Base-by-base conservation (phyloP, 352 stramenopile genomes). In the Phytophthora megakarya region DNA sequence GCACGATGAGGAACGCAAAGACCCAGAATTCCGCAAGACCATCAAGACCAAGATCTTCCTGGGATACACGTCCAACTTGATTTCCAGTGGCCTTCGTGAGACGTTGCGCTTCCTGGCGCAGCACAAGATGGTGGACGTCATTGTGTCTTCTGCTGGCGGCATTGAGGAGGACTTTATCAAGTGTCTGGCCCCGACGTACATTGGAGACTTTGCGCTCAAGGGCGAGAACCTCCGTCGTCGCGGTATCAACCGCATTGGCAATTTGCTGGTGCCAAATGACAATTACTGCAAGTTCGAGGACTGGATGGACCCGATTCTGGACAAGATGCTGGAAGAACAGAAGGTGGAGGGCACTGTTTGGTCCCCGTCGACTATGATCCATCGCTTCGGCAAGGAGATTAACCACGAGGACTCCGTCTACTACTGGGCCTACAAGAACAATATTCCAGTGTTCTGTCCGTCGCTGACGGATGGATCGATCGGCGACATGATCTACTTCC, bases 401-500 rank as follows among this genome's bases (percentile, higher is more conserved):
- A 80, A 99, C 76, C 89, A 99, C 71, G 84, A 97, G 56, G 92
- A 98, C 3, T 99, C 95, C 38, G 97, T 99, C 33, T 98, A 99
- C 70, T 99, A 99, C 78, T 99, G 98, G 98, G 93, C 86, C 46
- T 95, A 97, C 65, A 99, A 98, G 81, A 99, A 99, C 84, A 76
- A 99, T 67, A 99, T 99, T 71, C 98, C 98, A 6, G 95, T 99
- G 7, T 99, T 99, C 75, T 99, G 97, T 71, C 98, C 98, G 0
- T 97, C 97, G 13, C 78, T 99, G 38, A 99, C 98, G 30, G 98
- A 99, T 78, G 98, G 98, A 44, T 98, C 90, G 39, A 96, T 99
- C 55, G 98, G 98, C 33, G 98, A 99, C 73, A 99, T 99, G 98
- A 92, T 99, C n/a, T 99, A 99, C 85, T 99, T 99, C 72, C 97